Evolutionary conservation across 2,329 filamentous ascomycete genomes (phyloP).

Genomic region (Stagonosporopsis cucurbitacearum): DNA sequence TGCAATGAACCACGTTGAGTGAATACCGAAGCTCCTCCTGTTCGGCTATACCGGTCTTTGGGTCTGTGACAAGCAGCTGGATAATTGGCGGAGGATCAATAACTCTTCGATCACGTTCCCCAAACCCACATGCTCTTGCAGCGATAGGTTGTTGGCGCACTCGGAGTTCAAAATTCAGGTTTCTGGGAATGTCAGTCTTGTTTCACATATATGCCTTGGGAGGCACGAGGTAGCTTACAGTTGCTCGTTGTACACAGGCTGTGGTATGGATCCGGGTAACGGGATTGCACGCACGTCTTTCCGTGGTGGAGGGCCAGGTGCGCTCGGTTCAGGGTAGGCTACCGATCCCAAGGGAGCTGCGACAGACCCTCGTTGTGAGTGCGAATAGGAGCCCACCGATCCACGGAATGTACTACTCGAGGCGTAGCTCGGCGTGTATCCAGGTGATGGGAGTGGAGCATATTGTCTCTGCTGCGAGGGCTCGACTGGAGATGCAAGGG

Average conservation of each 20-base stretch:
- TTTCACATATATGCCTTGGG: constrained; percentile 25
- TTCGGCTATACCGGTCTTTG: constrained; percentile 56
- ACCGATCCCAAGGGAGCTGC: constrained; percentile 40
- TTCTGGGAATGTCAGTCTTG: constrained; percentile 38
- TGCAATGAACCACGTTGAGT: constrained; percentile 76
- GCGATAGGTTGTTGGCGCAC: constrained; percentile 81
- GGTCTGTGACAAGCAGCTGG: constrained; percentile 70
- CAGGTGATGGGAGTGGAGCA: constrained; percentile 47
- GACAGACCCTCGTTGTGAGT: constrained; percentile 46
- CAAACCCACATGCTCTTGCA: constrained; percentile 81
- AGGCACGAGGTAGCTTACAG: constrained; percentile 40
- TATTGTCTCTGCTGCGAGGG: constrained; percentile 43
- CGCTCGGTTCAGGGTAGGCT: constrained; percentile 42
- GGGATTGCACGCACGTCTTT: constrained; percentile 41
- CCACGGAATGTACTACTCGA: constrained; percentile 49
- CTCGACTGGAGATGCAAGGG: constrained; percentile 48
- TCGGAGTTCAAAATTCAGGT: constrained; percentile 57
- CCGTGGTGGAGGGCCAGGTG: constrained; percentile 37
- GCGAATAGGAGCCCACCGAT: constrained; percentile 47
- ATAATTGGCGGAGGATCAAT: constrained; percentile 86
- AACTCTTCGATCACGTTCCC: constrained; percentile 79
- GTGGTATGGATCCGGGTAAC: constrained; percentile 47
- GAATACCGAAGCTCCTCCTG: constrained; percentile 68
- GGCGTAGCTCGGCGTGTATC: constrained; percentile 49
- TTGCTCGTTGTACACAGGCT: constrained; percentile 49